A percentile compares a stretch with the other conserved stretches of the same genome.
phyloP scores from a whole-genome alignment of 148 eudicot genomes.

The Amaranthus palmeri region DNA sequence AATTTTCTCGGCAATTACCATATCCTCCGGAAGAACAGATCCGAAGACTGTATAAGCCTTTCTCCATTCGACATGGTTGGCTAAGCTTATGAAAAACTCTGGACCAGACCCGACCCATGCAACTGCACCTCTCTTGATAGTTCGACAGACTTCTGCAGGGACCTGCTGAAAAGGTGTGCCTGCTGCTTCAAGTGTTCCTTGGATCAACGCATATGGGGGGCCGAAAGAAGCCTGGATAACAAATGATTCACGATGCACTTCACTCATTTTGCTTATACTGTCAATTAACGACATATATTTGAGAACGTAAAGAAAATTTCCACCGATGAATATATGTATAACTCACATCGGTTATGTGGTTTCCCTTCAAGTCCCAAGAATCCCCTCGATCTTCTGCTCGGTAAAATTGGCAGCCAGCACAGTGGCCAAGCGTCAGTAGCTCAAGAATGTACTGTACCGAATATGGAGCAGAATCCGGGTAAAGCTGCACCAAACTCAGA shows the following conservation, averaged over 20 bases:
- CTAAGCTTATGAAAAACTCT: conserved; percentile 89
- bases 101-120: conserved; percentile 98
- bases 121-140: conserved; percentile 72
- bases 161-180: conserved; percentile 44
- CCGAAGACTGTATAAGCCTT: conserved; percentile 75
- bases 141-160: conserved; percentile 54
- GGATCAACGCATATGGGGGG: conserved; percentile 84
- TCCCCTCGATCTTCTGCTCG: conserved; percentile 85
- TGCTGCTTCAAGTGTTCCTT: conserved; percentile 76
- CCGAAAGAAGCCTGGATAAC: conserved; percentile 60
- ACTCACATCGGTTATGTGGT: conserved; percentile 76
- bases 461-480: conserved; percentile 85
- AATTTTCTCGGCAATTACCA: conserved; percentile 74
- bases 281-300: neutral
- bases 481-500: conserved; percentile 57
- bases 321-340: neutral
- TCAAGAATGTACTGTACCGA: conserved; percentile 79
- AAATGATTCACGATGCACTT: neutral
- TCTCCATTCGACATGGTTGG: conserved; percentile 79
- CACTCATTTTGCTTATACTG: neutral
- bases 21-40: conserved; percentile 70
- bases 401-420: conserved; percentile 88
- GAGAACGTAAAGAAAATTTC: neutral
- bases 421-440: conserved; percentile 64
- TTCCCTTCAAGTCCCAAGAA: conserved; percentile 71